Evolutionary conservation across 2,329 filamentous ascomycete species (phyloP), one percentile per base, ranked within the genome.

Genomic region (Xylaria sp.): DNA sequence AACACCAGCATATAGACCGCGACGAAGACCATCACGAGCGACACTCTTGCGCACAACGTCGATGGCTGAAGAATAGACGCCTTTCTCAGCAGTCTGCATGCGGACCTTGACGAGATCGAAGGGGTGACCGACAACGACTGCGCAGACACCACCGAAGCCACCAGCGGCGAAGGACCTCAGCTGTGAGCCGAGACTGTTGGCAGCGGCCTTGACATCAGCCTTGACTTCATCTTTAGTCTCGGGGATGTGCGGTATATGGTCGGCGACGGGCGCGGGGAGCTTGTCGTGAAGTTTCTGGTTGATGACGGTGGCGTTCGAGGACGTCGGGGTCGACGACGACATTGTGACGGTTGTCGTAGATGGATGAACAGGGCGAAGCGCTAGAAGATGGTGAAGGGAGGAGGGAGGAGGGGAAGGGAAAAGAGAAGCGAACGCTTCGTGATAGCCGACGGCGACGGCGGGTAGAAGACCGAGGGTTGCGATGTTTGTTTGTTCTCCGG

Each of bases 31-130:
- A 81, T 98, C 95, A 70, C 92, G 88, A 32, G 94, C 94, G 69
- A 99, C 83, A 42, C 93, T 95, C 85, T 92, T 97, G 81, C 88
- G 86, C 71, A 98, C 94, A 1, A 98, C 95, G 82, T 99, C 96
- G 76, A 98, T 86, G 16, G 96, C 96, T 54, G 92, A 91, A 42
- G 86, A 91, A 83, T 99, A 99, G 42, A 97, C 92, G 58, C 96
- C 96, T 81, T 90, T 91, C 82, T 98, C 94, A 42, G 96, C 94
- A 1, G 96, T 99, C 85, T 99, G 96, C 80, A 99, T 85, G 68
- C 96, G 92, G 73, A 99, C 96, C 84, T 99, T 99, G 81, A 98
- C 95, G 75, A 99, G 86, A 80, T 99, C 96, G 79, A 99, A 99
- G 10, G 96, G 96, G 81, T 99, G 96, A 66, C 96, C 92, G 68